Evolutionary conservation across 306 rosid genomes (phyloP).

Genomic region (Oemleria cerasiformis): DNA sequence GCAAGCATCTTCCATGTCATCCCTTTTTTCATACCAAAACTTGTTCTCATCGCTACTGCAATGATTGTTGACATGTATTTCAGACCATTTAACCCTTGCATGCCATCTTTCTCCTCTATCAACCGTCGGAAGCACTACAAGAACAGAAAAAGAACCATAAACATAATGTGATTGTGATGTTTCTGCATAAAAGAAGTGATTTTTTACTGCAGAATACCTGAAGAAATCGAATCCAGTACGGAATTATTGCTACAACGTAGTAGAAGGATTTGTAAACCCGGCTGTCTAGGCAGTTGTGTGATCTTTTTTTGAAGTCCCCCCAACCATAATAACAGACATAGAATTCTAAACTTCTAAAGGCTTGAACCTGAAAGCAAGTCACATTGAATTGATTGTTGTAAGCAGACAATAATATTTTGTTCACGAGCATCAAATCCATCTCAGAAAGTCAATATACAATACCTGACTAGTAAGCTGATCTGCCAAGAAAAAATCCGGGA

Average conservation of each 20-base stretch:
- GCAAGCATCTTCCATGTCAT: slow-evolving; percentile 33
- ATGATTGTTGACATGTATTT: slow-evolving; percentile 44
- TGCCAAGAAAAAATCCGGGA: slow-evolving; percentile 69
- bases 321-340: slow-evolving; percentile 68
- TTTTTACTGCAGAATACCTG: slow-evolving; percentile 45
- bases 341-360: slow-evolving; percentile 72
- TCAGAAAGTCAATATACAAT: neutral
- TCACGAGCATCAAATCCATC: no score
- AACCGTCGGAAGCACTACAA: slow-evolving; percentile 52
- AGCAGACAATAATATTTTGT: no score
- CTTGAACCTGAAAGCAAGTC: slow-evolving; percentile 56
- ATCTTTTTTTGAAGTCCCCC: slow-evolving; percentile 67
- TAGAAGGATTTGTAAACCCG: slow-evolving; percentile 43
- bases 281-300: slow-evolving; percentile 55
- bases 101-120: slow-evolving; percentile 45
- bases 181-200: neutral
- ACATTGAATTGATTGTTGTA: no score
- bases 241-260: slow-evolving; percentile 61
- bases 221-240: slow-evolving; percentile 67
- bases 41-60: slow-evolving; percentile 55
- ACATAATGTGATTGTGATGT: neutral
- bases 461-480: slow-evolving; percentile 93
- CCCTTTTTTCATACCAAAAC: slow-evolving; percentile 28
- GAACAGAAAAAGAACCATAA: neutral
- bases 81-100: slow-evolving; percentile 41